phyloP scores from a whole-genome alignment of 305 asterid species.

The Fraxinus albicans region DNA sequence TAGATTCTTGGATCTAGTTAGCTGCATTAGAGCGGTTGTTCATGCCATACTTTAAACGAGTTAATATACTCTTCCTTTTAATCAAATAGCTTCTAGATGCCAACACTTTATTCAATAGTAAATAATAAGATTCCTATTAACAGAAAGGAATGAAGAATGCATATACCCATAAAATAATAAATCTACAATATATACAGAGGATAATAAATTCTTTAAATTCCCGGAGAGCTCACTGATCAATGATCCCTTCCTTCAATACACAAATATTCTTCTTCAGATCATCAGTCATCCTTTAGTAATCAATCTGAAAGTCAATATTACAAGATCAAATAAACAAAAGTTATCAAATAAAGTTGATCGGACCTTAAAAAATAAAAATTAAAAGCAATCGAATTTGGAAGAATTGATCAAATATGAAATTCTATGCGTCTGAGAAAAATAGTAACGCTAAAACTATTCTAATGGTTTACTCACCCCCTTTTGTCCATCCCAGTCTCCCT shows the following conservation, averaged over 20 bases:
- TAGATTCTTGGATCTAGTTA: constrained; percentile 34
- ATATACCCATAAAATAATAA: not conserved
- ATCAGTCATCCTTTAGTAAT: constrained; percentile 27
- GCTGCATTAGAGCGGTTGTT: constrained; percentile 36
- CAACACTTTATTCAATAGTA: not conserved
- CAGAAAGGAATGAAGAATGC: constrained; percentile 7
- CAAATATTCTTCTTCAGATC: constrained; percentile 33
- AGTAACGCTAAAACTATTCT: not conserved
- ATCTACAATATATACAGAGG: constrained; percentile 22
- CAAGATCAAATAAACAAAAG: constrained; percentile 12
- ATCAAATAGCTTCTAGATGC: not conserved
- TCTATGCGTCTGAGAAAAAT: not conserved
- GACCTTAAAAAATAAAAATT: not conserved
- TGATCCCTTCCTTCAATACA: constrained; percentile 19
- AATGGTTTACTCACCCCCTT: constrained; percentile 21
- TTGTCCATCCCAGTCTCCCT: not conserved
- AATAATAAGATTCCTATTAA: not conserved
- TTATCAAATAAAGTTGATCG: constrained; percentile 2
- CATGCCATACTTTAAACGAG: not conserved
- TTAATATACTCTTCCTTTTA: not conserved
- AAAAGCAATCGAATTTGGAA: not conserved
- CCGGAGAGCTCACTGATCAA: constrained; percentile 25
- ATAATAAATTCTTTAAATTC: not conserved
- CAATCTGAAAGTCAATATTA: constrained; percentile 28
- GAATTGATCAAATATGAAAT: not conserved